Evolutionary conservation across 306 rosid genomes (phyloP), one percentile per base, ranked within the genome.

Genomic region (Arachis hypogaea): DNA sequence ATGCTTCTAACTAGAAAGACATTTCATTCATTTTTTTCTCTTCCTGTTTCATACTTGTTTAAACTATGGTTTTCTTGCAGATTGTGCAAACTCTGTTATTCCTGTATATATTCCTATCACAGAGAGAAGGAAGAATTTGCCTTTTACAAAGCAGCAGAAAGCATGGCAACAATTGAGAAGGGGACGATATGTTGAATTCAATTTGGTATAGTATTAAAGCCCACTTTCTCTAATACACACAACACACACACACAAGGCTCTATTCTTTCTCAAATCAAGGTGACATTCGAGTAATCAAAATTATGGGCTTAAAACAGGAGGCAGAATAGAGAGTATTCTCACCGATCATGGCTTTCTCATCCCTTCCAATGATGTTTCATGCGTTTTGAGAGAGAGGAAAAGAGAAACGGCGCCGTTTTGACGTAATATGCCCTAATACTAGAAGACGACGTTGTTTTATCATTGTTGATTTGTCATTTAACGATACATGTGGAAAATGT

Each of bases 81-180:
- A 91, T 83, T 94, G 98, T 85, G 88, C 98, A 64, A 89, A 88
- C 81, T 94, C 96, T 63, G 98, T 94, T 51, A 80, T 91, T 82
- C 92, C 98, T 47, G 97, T 97, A 6, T 91, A 94, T 78, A 40
- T 94, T 70, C 98, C 98, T 16, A 94, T 94, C 63, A 81, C 91
- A 88, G 95, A 88, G 87, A 94, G 80, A 83, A 86, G 98, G 79
- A 94, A 91, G 88, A 89, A 94, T 78, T 66, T 76, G 3, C 90
- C 93, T 33, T 94, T 88, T 42, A 91, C 88, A 9, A 95, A 91
- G 18, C 85, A 72, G 60, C 93, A 94, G 76, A 94, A 91, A 84
- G 94, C 86, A 74, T 91, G 98, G 98, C 98, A 94, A 69, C 97
- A 94, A 78, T 60, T 94, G 85, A 86, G 97, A 60, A 89, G 98